These are phyloP conservation scores for Verbascum thapsus DNA, from an alignment of 257 asterid species.

Conservation along the genomic window DNA sequence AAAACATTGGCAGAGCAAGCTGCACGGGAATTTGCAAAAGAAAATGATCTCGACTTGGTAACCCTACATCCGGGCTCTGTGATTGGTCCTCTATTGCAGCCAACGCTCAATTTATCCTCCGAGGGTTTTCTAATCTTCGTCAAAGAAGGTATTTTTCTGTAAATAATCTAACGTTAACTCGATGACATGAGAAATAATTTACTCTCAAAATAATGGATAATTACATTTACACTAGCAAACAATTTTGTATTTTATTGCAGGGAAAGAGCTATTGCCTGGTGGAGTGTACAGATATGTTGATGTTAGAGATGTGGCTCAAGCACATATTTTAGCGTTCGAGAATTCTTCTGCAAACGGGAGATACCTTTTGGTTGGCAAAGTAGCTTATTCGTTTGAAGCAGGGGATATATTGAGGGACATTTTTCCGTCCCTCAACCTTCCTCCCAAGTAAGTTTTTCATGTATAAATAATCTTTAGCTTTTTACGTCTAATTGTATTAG, in stretches of 20 bases:
- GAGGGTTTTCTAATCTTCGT: constrained; percentile 38
- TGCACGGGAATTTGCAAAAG: constrained; percentile 52
- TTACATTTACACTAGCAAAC: no score
- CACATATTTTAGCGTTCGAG: constrained; percentile 58
- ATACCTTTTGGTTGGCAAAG: constrained; percentile 49
- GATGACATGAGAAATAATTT: no score
- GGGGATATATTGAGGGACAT: constrained; percentile 22
- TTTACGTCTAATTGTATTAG: not conserved
- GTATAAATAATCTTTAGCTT: not conserved
- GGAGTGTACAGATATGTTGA: constrained; percentile 49
- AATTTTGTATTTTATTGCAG: no score
- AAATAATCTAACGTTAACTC: no score
- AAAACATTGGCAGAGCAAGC: constrained; percentile 73
- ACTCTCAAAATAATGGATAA: no score
- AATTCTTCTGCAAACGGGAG: constrained; percentile 50
- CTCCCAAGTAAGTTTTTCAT: constrained; percentile 27
- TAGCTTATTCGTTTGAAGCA: constrained; percentile 31
- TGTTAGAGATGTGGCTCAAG: constrained; percentile 60
- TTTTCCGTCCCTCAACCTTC: constrained; percentile 27
- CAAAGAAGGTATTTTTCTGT: constrained; percentile 40
- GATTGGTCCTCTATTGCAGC: no score
- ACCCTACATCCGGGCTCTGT: no score
- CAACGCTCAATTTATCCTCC: constrained; percentile 41
- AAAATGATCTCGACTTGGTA: constrained; percentile 55
- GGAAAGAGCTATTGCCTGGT: no score